These are phyloP conservation scores for Byssothecium circinans DNA, from an alignment of 2,329 filamentous ascomycete species.

Conservation along the genomic window DNA sequence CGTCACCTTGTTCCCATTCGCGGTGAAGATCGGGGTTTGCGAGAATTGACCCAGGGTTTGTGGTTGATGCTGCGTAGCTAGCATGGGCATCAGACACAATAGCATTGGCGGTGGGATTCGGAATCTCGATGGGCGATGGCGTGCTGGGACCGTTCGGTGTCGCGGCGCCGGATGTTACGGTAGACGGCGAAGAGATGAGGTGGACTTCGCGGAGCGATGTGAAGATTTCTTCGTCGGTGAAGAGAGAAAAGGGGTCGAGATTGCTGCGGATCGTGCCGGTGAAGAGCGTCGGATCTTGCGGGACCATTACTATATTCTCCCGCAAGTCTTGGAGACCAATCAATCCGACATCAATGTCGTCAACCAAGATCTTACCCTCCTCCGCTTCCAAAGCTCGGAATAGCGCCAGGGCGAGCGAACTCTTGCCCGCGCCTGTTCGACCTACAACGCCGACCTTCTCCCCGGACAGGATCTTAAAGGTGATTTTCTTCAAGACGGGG, in stretches of 20 bases:
- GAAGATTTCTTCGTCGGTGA: constrained; percentile 90
- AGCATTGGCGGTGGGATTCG: constrained; percentile 33
- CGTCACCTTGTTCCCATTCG: constrained; percentile 32
- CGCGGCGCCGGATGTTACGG: constrained; percentile 30
- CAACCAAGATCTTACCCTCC: constrained; percentile 83
- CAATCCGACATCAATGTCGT: constrained; percentile 82
- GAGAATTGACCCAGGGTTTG: constrained; percentile 37
- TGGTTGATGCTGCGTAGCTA: constrained; percentile 34
- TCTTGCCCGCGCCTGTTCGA: constrained; percentile 94
- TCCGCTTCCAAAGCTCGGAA: constrained; percentile 95
- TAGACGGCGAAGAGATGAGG: constrained; percentile 63
- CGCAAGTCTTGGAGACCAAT: constrained; percentile 94
- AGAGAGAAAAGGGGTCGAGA: constrained; percentile 85
- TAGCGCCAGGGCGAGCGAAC: constrained; percentile 86
- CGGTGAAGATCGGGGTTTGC: constrained; percentile 16
- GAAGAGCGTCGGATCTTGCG: constrained; percentile 94
- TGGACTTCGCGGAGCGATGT: constrained; percentile 84
- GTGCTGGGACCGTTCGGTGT: constrained; percentile 25
- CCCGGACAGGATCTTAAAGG: constrained; percentile 79
- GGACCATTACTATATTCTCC: constrained; percentile 94
- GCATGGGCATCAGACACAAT: constrained; percentile 29
- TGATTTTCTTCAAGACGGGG: constrained; percentile 79
- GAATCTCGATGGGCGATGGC: constrained; percentile 32
- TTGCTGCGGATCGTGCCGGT: constrained; percentile 90
- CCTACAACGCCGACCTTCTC: constrained; percentile 98